Evolutionary conservation across 495 filamentous ascomycete genomes (phyloP).

Genomic region (Parachaetomium inaequale): DNA sequence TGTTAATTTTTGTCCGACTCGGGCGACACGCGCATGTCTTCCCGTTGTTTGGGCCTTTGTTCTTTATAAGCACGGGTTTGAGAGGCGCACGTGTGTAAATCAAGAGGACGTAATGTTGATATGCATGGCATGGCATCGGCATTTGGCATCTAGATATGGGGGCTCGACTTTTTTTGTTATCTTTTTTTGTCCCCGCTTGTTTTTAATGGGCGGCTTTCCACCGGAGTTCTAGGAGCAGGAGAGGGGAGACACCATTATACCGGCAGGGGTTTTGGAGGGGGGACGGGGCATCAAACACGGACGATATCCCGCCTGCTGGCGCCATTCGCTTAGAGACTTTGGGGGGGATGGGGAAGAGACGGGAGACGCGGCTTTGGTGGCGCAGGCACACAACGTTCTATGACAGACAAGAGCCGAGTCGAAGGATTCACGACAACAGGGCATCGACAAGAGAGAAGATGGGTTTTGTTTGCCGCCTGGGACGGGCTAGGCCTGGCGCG

Average conservation of each 20-base stretch:
- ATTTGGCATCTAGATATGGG: slow-evolving; percentile 52
- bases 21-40: slow-evolving; percentile 6
- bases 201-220: slow-evolving; percentile 33
- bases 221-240: slow-evolving; percentile 47
- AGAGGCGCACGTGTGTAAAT: slow-evolving; percentile 43
- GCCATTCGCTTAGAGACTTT: slow-evolving; percentile 30
- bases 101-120: slow-evolving; percentile 51
- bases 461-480: background rate
- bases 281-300: slow-evolving; percentile 18
- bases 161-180: slow-evolving; percentile 23
- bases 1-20: slow-evolving; percentile 16
- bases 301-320: slow-evolving; percentile 33
- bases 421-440: background rate
- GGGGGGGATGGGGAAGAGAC: background rate
- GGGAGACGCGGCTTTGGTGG: background rate
- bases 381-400: slow-evolving; percentile 1
- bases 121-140: slow-evolving; percentile 53
- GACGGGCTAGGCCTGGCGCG: slow-evolving; percentile 5
- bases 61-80: slow-evolving; percentile 33
- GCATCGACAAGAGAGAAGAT: background rate
- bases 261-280: slow-evolving; percentile 14
- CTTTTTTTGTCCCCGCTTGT: slow-evolving; percentile 22
- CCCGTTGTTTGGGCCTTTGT: slow-evolving; percentile 23
- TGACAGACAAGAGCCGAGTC: slow-evolving; percentile 4
- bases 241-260: slow-evolving; percentile 29